Conservation (phyloP, 148 eudicot genomes). For the Polygonum maritimum region DNA sequence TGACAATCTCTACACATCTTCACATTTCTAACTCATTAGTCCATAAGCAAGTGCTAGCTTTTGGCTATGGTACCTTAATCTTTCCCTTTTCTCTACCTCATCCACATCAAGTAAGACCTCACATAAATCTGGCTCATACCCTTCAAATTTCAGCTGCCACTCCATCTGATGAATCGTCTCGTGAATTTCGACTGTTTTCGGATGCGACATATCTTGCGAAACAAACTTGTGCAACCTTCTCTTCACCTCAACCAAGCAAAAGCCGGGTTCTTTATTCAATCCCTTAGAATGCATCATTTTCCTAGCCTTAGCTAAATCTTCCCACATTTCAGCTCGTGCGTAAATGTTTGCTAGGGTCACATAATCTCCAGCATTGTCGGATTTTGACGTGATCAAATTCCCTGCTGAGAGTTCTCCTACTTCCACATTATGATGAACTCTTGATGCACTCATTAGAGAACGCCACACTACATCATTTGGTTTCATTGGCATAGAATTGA, state of each 20-base stretch:
- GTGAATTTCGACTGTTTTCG: constrained; percentile 28
- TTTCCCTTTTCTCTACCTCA: constrained; percentile 44
- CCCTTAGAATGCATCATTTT: constrained; percentile 24
- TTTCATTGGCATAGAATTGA: constrained; percentile 39
- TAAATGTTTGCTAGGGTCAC: constrained; percentile 44
- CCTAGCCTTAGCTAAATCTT: constrained; percentile 28
- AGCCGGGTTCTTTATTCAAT: constrained; percentile 31
- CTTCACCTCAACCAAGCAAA: constrained; percentile 38
- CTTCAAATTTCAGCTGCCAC: constrained; percentile 68
- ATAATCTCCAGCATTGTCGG: constrained; percentile 35
- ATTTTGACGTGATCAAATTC: constrained; percentile 22
- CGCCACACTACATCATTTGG: constrained; percentile 58
- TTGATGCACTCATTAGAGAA: constrained; percentile 36
- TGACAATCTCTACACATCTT: constrained; percentile 71
- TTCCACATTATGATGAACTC: constrained; percentile 32
- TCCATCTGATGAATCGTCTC: constrained; percentile 66
- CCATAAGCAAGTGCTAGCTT: constrained; percentile 62
- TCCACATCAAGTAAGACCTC: constrained; percentile 35
- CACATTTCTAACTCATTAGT: constrained; percentile 46
- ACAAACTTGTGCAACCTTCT: constrained; percentile 37
- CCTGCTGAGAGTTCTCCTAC: constrained; percentile 32
- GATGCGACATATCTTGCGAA: constrained; percentile 35
- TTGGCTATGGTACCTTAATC: constrained; percentile 49
- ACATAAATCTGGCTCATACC: constrained; percentile 44
- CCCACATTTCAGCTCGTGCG: constrained; percentile 41